Evolutionary conservation across 495 filamentous ascomycete species (phyloP).

Genomic region (Oidiodendron maius): DNA sequence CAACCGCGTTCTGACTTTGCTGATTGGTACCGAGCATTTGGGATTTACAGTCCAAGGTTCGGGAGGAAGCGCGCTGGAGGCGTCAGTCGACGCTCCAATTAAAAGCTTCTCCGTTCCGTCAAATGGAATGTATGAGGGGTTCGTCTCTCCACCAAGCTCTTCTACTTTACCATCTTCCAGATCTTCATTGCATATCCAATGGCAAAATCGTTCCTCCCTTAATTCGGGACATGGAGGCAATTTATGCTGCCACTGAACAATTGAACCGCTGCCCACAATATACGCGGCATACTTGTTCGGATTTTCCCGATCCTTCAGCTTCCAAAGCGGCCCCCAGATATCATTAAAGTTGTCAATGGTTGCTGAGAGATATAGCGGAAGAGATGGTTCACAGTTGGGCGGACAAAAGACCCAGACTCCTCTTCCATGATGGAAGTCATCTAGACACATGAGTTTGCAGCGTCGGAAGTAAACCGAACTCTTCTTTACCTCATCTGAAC

Average conservation of each 20-base stretch:
- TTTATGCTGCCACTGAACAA: neutral
- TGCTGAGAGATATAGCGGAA: neutral
- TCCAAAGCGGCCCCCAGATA: constrained; percentile 1
- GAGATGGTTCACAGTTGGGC: neutral
- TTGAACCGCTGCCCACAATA: neutral
- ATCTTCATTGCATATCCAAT: neutral
- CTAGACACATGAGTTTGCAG: too few relatives aligned
- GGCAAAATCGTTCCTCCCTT: neutral
- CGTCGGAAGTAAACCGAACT: too few relatives aligned
- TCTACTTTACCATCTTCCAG: neutral
- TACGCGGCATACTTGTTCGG: neutral
- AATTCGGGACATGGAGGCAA: neutral
- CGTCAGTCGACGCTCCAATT: neutral
- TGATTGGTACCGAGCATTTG: neutral
- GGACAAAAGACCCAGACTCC: neutral
- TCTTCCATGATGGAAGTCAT: neutral
- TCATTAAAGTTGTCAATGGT: neutral
- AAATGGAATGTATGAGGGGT: neutral
- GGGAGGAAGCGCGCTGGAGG: neutral
- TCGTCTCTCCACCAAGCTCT: neutral
- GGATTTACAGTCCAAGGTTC: neutral
- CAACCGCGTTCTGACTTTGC: neutral
- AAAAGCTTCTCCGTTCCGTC: neutral
- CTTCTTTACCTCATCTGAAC: neutral
- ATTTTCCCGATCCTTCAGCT: neutral